Percentiles rank a stretch among this genome's conserved stretches.
Evolutionary conservation across 179 eudicot species (phyloP).

Genomic region (Amaranthus tricolor): DNA sequence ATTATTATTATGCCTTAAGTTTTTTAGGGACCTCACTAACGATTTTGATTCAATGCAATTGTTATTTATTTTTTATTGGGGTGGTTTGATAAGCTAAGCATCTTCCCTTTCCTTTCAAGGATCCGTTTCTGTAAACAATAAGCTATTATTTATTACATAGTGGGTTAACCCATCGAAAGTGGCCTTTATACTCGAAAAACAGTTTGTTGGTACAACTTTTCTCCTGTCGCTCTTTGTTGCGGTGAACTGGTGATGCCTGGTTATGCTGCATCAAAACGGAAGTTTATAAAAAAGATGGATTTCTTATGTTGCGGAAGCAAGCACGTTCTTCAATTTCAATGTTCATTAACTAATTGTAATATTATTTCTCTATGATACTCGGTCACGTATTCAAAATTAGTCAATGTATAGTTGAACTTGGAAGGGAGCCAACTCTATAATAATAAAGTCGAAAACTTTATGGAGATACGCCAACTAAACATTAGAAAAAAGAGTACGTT

Average conservation of each 20-base stretch:
- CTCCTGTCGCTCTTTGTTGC: not conserved
- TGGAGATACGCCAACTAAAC: slow-evolving; percentile 2
- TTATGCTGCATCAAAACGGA: not conserved
- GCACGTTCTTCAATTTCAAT: not conserved
- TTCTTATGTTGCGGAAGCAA: not conserved
- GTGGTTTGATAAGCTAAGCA: slow-evolving; percentile 13
- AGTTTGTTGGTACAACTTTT: not conserved
- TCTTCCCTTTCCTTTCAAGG: slow-evolving; percentile 3
- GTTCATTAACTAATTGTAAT: not conserved
- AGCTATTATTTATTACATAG: not conserved
- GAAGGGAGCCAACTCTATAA: not conserved
- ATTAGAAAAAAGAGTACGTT: not conserved
- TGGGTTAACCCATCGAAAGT: slow-evolving; percentile 8
- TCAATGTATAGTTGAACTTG: slow-evolving; percentile 2
- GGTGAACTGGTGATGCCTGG: not conserved
- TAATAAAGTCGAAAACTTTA: not conserved
- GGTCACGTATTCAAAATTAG: not conserved
- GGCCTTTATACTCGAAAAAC: not conserved
- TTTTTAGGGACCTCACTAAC: too few species aligned
- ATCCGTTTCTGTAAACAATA: not conserved
- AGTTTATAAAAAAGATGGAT: not conserved
- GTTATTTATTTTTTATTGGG: not conserved
- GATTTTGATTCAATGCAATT: not conserved
- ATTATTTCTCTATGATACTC: not conserved
- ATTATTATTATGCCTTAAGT: too few species aligned